A percentile compares a stretch with the other conserved stretches of the same genome.
Conservation (phyloP, 805 yeast species). For the Kluyveromyces lactis region DNA sequence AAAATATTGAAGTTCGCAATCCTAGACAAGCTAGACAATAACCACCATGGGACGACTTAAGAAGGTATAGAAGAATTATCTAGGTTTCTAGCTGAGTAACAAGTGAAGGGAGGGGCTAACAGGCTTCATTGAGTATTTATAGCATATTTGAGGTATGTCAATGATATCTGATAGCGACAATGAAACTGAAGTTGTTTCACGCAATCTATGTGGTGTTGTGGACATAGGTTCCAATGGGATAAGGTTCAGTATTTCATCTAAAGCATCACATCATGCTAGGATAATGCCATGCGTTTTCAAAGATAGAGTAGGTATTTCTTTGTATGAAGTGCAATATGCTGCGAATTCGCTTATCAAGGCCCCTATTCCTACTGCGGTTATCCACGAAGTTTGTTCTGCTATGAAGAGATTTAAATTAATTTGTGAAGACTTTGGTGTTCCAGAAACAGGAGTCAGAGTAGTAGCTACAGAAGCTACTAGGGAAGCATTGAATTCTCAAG, state of each 20-base stretch:
- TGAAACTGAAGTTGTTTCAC: slow-evolving; percentile 49
- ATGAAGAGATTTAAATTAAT: slow-evolving; percentile 60
- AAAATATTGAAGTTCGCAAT: no score
- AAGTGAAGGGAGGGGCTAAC: no score
- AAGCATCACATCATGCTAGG: slow-evolving; percentile 61
- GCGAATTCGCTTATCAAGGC: slow-evolving; percentile 33
- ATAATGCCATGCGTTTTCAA: slow-evolving; percentile 73
- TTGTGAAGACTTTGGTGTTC: slow-evolving; percentile 69
- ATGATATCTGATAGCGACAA: slow-evolving; percentile 23
- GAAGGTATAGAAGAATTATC: no score
- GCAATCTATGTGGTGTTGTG: slow-evolving; percentile 56
- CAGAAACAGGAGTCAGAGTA: slow-evolving; percentile 49
- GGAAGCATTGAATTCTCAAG: slow-evolving; percentile 56
- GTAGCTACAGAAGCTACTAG: slow-evolving; percentile 72
- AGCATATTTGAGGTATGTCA: slow-evolving; percentile 6
- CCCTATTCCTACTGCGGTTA: slow-evolving; percentile 51
- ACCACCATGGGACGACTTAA: no score
- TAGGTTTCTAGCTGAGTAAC: no score
- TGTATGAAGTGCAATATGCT: slow-evolving; percentile 52
- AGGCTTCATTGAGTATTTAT: no score
- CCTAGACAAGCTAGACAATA: no score
- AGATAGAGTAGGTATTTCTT: slow-evolving; percentile 61
- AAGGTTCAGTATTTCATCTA: slow-evolving; percentile 62
- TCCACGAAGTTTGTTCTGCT: slow-evolving; percentile 51
- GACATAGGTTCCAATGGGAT: slow-evolving; percentile 76